Percentiles rank a stretch among this genome's conserved stretches.
These are phyloP conservation scores for Farysia itapuensis DNA, from an alignment of 1,284 basidiomycete genomes.

Conservation along the genomic window DNA sequence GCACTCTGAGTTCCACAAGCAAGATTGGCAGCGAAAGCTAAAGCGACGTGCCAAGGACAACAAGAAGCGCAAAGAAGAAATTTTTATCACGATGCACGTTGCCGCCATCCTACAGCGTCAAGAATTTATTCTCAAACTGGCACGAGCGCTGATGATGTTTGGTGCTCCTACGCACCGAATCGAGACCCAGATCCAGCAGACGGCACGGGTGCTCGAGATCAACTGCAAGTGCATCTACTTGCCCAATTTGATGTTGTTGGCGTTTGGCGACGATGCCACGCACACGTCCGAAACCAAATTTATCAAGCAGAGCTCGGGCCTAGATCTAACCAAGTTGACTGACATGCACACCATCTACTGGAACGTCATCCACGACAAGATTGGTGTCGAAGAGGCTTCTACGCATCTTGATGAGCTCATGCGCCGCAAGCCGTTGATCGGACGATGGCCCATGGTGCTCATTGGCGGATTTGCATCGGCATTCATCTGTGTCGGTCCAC, in stretches of 20 bases:
- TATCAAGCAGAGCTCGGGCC: constrained; percentile 58
- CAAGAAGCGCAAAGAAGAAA: constrained; percentile 56
- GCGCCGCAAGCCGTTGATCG: constrained; percentile 63
- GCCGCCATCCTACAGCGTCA: constrained; percentile 83
- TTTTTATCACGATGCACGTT: constrained; percentile 78
- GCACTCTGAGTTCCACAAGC: constrained; percentile 26
- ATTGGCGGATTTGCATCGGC: constrained; percentile 80
- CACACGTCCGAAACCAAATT: constrained; percentile 80
- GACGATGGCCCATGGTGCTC: constrained; percentile 66
- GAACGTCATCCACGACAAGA: constrained; percentile 83
- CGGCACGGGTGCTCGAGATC: constrained; percentile 80
- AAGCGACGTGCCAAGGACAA: constrained; percentile 51
- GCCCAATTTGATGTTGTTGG: constrained; percentile 71
- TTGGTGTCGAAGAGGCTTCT: constrained; percentile 78
- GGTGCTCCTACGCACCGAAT: constrained; percentile 86
- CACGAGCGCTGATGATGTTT: constrained; percentile 91
- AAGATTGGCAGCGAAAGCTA: constrained; percentile 57
- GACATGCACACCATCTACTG: constrained; percentile 78
- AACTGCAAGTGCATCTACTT: constrained; percentile 82
- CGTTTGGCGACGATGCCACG: constrained; percentile 72
- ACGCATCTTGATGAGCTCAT: constrained; percentile 75
- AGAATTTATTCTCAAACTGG: constrained; percentile 85
- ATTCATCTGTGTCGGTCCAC: constrained; percentile 66
- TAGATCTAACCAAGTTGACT: constrained; percentile 61
- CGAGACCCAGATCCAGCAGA: constrained; percentile 81